A percentile compares a stretch with the other conserved stretches of the same genome.
phyloP scores from a whole-genome alignment of 805 yeast species.

The Kluyveromyces dobzhanskii region DNA sequence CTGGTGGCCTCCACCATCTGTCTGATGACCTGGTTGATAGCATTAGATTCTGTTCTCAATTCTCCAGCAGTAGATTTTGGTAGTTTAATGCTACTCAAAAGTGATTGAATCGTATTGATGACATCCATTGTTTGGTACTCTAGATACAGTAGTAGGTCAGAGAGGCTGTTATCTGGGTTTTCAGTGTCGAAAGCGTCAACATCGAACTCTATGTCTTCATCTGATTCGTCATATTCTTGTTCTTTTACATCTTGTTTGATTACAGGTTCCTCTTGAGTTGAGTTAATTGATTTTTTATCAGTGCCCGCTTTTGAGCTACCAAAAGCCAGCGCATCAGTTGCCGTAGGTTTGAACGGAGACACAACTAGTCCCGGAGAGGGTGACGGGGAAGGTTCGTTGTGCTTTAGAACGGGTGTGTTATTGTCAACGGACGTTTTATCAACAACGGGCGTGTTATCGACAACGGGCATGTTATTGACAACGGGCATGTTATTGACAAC shows the following conservation, averaged over 20 bases:
- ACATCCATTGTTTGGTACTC: constrained; percentile 94
- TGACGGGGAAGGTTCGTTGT: neutral
- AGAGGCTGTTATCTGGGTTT: constrained; percentile 81
- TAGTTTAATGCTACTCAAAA: constrained; percentile 66
- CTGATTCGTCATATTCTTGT: constrained; percentile 4
- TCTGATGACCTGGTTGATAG: constrained; percentile 69
- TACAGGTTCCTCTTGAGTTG: neutral
- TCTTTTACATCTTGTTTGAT: neutral
- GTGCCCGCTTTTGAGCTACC: neutral
- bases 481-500: too few relatives aligned
- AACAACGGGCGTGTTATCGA: too few relatives aligned
- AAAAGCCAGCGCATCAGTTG: neutral
- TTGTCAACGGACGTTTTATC: too few relatives aligned
- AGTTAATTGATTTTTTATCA: neutral
- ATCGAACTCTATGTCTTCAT: constrained; percentile 40
- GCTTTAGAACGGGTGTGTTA: too few relatives aligned
- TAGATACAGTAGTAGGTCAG: constrained; percentile 72
- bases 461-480: too few relatives aligned
- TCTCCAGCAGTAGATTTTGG: constrained; percentile 71
- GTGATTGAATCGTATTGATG: constrained; percentile 77
- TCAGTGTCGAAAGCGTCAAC: constrained; percentile 70
- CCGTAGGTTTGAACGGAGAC: neutral
- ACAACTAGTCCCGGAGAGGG: neutral
- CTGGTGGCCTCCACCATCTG: constrained; percentile 89
- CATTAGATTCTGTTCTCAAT: constrained; percentile 60